phyloP scores from a whole-genome alignment of 2,329 filamentous ascomycete species.

The Cladosporium sp. region DNA sequence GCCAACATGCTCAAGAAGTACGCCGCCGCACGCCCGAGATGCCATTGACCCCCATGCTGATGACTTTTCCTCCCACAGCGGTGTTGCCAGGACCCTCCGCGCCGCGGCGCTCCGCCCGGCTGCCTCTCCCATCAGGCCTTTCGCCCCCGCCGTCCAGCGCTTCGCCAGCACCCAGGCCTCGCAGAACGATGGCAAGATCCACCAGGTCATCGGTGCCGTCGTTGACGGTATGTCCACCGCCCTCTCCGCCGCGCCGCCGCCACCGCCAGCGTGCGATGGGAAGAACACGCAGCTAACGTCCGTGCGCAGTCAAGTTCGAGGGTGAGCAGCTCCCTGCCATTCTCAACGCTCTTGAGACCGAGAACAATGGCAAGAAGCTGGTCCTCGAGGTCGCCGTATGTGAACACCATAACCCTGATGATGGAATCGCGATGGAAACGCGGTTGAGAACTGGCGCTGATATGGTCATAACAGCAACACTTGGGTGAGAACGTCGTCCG shows the following conservation, averaged over 20 bases:
- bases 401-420: constrained; percentile 22
- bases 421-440: constrained; percentile 4
- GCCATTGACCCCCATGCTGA: constrained; percentile 22
- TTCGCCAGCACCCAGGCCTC: constrained; percentile 57
- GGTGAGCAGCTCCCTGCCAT: constrained; percentile 88
- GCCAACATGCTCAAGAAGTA: constrained; percentile 81
- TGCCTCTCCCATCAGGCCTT: constrained; percentile 50
- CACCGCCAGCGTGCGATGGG: constrained; percentile 4
- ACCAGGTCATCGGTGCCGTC: constrained; percentile 95
- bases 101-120: constrained; percentile 56
- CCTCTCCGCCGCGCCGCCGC: constrained; percentile 5
- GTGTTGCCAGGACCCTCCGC: constrained; percentile 62
- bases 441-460: constrained; percentile 10
- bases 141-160: constrained; percentile 57
- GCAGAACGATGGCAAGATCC: constrained; percentile 57
- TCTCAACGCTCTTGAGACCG: constrained; percentile 91
- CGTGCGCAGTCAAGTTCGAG: constrained; percentile 85
- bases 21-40: constrained; percentile 35
- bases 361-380: constrained; percentile 90
- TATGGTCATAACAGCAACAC: constrained; percentile 70
- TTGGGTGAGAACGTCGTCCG: constrained; percentile 98
- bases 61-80: constrained; percentile 49
- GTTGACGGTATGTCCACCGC: constrained; percentile 75
- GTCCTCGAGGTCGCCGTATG: constrained; percentile 94
- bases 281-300: constrained; percentile 24